Conservation (phyloP, 78 protist genomes). For the Planoprotostelium fungivorum region DNA sequence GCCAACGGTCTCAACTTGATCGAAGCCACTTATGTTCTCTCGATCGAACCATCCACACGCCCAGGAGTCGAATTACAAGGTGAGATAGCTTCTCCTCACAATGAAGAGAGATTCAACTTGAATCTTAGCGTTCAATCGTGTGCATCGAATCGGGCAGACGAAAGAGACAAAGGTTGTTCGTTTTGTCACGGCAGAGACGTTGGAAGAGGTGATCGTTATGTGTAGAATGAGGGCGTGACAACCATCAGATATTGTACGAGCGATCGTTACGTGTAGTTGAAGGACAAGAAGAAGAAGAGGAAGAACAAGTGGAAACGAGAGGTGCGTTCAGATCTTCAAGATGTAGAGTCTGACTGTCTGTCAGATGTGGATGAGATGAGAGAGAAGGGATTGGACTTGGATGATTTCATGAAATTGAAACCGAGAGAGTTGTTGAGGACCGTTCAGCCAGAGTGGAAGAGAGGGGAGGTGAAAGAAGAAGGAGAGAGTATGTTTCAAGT, state of each 20-base stretch:
- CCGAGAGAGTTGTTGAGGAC: not conserved
- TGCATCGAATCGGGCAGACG: not conserved
- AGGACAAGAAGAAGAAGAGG: not conserved
- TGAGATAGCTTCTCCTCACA: not conserved
- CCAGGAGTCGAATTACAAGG: not conserved
- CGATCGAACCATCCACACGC: slow-evolving; percentile 42
- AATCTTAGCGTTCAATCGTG: not conserved
- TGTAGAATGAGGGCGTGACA: too few relatives aligned
- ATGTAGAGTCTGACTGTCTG: too few relatives aligned
- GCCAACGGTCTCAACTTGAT: slow-evolving; percentile 57
- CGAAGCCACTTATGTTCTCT: slow-evolving; percentile 66
- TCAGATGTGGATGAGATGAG: too few relatives aligned
- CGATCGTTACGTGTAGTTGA: not conserved
- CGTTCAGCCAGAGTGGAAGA: not conserved
- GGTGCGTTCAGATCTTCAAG: not conserved
- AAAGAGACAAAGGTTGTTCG: not conserved
- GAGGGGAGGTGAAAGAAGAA: not conserved
- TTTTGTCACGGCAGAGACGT: not conserved
- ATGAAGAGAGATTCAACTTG: not conserved
- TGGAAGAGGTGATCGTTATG: not conserved
- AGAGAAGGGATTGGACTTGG: not conserved
- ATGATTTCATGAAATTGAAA: not conserved
- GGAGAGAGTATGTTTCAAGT: not conserved
- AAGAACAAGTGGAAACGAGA: not conserved
- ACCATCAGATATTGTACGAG: too few relatives aligned